phyloP scores from a whole-genome alignment of 331 rosid genomes.

The Phaseolus coccineus region DNA sequence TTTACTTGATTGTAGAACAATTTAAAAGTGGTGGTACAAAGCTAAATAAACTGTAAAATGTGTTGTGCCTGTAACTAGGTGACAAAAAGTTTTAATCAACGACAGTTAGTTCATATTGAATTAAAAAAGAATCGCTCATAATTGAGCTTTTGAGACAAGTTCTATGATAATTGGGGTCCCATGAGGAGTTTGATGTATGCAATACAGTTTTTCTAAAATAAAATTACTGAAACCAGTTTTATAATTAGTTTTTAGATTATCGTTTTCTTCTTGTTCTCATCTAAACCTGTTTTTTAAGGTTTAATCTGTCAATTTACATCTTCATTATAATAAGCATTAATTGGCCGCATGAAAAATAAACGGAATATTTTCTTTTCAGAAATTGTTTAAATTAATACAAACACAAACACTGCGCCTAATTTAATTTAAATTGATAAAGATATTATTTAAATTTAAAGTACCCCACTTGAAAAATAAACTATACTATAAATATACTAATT shows the following conservation, averaged over 20 bases:
- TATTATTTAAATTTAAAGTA: neutral
- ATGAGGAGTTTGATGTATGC: neutral
- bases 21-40: conserved; percentile 3
- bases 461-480: neutral
- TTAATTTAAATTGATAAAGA: conserved; percentile 1
- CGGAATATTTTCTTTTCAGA: neutral
- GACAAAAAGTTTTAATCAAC: conserved; percentile 28
- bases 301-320: neutral
- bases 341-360: neutral
- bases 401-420: neutral
- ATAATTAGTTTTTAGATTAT: neutral
- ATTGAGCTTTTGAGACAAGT: conserved; percentile 30
- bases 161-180: conserved; percentile 28
- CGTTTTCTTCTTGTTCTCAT: neutral
- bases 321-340: neutral
- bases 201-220: neutral
- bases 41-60: conserved; percentile 22
- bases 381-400: neutral
- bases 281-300: neutral
- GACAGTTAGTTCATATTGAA: conserved; percentile 32
- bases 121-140: neutral
- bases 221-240: neutral
- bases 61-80: neutral
- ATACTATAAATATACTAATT: neutral
- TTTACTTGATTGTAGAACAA: neutral